Conservation (phyloP, 441 rosid genomes). For the Gossypium davidsonii region DNA sequence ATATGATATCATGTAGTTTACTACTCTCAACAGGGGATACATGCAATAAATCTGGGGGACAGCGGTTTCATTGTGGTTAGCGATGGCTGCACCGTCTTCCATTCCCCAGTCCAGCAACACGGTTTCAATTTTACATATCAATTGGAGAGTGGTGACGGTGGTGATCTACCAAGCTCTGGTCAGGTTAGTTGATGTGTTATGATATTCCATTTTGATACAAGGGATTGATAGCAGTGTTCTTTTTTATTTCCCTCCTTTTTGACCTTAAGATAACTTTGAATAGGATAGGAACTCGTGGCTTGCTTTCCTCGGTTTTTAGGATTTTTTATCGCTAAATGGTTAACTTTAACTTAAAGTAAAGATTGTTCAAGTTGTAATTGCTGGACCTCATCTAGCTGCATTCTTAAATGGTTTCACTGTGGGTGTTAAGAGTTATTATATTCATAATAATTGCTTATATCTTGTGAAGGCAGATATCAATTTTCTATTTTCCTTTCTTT, state of each 20-base stretch:
- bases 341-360: background rate
- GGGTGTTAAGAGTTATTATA: background rate
- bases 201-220: background rate
- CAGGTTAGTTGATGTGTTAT: constrained; percentile 27
- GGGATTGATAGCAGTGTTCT: background rate
- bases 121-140: constrained; percentile 72
- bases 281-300: background rate
- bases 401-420: background rate
- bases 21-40: constrained; percentile 37
- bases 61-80: constrained; percentile 69
- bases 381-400: background rate
- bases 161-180: constrained; percentile 56
- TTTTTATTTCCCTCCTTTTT: background rate
- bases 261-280: constrained; percentile 2
- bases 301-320: background rate
- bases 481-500: background rate
- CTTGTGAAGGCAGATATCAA: background rate
- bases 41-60: constrained; percentile 66
- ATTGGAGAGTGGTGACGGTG: constrained; percentile 46
- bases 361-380: background rate
- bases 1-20: background rate
- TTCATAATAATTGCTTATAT: background rate
- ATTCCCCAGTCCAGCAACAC: constrained; percentile 63
- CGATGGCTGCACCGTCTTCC: constrained; percentile 55
- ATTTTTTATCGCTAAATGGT: background rate